Evolutionary conservation across 306 rosid genomes (phyloP), one percentile per base, ranked within the genome.

Genomic region (Cucurbita argyrosperma): DNA sequence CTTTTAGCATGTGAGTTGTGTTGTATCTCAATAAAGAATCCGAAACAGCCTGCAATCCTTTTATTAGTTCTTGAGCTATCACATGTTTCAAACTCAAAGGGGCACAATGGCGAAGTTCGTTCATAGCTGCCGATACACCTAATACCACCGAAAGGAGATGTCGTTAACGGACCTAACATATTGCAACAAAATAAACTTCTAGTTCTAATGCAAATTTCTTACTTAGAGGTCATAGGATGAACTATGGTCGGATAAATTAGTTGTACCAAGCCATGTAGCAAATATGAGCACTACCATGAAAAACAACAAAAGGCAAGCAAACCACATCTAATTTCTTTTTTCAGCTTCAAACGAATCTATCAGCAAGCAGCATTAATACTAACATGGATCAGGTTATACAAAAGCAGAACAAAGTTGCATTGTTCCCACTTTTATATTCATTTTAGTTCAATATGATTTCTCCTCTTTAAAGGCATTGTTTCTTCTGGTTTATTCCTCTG

Each of bases 81-180:
- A 89, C 86, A 60, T 84, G 83, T 72, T 89, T 95, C 83, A 95
- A 82, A 76, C 99, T 91, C 83, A 88, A 46, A 8, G 99, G 97
- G 74, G 99, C 96, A 78, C 99, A 95, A 10, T 97, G 97, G 60
- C 97, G 99, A 19, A 95, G 84, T 77, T 95, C 99, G 42, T 95
- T 95, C 96, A 95, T 82, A 30, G 96, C 97, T 23, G 96, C 97
- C 68, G 99, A 89, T 65, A 91, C 96, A 77, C 97, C 99, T 95
- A 87, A 77, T 72, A 83, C 89, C 82, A 77, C 81, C 81, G 76
- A 39, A 86, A 19, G 78, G 76, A 79, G 18, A 68, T 10, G 23
- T 7, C 58, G 14, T 26, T 14, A 47, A 30, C 55, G 7, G 45
- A 67, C 7, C 38, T 53, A 65, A 42, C 0, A 5, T 67, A 49